phyloP scores from a whole-genome alignment of 352 stramenopile genomes.

The Globisporangium paddicum region DNA sequence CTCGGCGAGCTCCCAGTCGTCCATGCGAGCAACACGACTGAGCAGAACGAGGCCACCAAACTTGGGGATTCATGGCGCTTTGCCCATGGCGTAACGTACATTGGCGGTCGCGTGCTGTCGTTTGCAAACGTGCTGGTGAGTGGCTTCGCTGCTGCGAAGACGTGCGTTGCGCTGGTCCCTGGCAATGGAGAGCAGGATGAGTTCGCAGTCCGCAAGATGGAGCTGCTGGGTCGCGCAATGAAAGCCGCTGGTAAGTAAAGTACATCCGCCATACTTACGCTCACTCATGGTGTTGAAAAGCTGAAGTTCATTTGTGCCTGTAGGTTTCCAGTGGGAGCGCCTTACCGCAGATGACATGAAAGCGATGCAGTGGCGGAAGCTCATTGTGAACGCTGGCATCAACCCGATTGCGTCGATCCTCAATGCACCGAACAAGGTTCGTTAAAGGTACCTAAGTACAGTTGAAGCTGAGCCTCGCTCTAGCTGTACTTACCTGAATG shows the following conservation, averaged over 20 bases:
- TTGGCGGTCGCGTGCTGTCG: conserved; percentile 36
- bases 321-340: conserved; percentile 41
- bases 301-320: neutral
- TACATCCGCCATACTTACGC: neutral
- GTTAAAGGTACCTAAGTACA: neutral
- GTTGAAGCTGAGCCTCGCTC: too few species aligned
- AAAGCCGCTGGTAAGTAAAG: conserved; percentile 30
- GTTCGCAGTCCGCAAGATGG: conserved; percentile 15
- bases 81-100: conserved; percentile 60
- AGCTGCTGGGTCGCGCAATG: conserved; percentile 29
- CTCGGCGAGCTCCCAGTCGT: conserved; percentile 30
- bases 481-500: neutral
- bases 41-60: neutral
- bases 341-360: conserved; percentile 44
- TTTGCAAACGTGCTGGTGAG: conserved; percentile 48
- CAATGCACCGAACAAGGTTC: conserved; percentile 45
- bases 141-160: conserved; percentile 37
- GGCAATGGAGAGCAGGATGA: neutral
- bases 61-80: conserved; percentile 27
- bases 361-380: conserved; percentile 66
- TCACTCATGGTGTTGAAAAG: too few species aligned
- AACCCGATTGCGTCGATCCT: conserved; percentile 68
- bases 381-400: conserved; percentile 79
- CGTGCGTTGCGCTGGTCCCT: conserved; percentile 45
- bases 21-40: neutral